Conservation (phyloP, 2,329 filamentous ascomycete genomes). For the Seiridium cupressi region DNA sequence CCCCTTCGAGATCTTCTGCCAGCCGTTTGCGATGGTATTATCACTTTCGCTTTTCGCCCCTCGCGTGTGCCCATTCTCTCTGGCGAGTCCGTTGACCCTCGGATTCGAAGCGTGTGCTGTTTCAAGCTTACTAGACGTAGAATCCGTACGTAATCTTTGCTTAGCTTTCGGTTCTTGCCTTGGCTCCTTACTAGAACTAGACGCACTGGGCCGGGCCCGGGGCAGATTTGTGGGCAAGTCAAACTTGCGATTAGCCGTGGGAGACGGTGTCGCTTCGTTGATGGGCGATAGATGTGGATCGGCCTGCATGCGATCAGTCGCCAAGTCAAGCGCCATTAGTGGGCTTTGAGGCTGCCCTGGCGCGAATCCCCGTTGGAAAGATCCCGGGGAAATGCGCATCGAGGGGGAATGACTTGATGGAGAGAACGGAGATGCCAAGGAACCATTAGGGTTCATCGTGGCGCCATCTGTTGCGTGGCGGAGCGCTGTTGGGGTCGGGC, state of each 20-base stretch:
- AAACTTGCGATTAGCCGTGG: constrained; percentile 55
- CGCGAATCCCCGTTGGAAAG: constrained; percentile 22
- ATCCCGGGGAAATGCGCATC: constrained; percentile 10
- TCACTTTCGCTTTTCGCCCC: constrained; percentile 53
- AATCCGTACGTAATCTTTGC: constrained; percentile 23
- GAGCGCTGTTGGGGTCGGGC: not conserved
- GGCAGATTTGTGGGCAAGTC: constrained; percentile 35
- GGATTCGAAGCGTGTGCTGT: constrained; percentile 20
- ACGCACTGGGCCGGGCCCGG: constrained; percentile 8
- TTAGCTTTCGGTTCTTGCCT: constrained; percentile 23
- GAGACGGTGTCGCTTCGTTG: constrained; percentile 71
- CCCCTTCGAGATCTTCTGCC: constrained; percentile 59
- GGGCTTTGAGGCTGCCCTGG: constrained; percentile 44
- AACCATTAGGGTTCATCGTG: constrained; percentile 18
- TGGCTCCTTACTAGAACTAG: constrained; percentile 15
- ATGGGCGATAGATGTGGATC: constrained; percentile 67
- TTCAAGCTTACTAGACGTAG: constrained; percentile 19
- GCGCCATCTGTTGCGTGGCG: not conserved
- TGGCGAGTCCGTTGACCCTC: constrained; percentile 36
- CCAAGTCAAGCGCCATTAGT: constrained; percentile 54
- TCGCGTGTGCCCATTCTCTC: constrained; percentile 53
- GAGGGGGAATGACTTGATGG: constrained; percentile 18
- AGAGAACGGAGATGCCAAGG: constrained; percentile 17
- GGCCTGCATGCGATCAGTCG: constrained; percentile 41
- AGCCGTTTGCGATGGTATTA: constrained; percentile 39